Conservation (phyloP, 768 basidiomycete species). For the Favolaschia claudopus region DNA sequence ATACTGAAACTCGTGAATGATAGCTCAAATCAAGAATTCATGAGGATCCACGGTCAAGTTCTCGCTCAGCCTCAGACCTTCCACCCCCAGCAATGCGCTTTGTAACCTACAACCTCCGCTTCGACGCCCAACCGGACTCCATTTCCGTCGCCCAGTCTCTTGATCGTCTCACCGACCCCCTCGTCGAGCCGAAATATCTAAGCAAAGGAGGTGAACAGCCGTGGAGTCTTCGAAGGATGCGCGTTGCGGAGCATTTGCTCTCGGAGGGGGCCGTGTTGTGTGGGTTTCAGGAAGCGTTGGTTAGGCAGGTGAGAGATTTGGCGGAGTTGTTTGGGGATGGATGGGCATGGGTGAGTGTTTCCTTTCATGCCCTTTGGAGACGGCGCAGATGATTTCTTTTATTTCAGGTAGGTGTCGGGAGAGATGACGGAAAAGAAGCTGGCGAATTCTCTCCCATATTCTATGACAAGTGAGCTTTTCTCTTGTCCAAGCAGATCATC, state of each 20-base stretch:
- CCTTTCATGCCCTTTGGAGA: background rate
- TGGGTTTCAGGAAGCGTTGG: constrained; percentile 61
- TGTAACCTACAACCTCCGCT: constrained; percentile 62
- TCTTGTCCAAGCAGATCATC: background rate
- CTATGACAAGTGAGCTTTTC: constrained; percentile 51
- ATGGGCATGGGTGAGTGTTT: constrained; percentile 57
- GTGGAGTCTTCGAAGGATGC: constrained; percentile 60
- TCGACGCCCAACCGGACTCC: constrained; percentile 58
- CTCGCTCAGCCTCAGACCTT: too few species aligned
- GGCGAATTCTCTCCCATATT: constrained; percentile 74
- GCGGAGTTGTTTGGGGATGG: constrained; percentile 58
- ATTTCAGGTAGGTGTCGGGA: constrained; percentile 66
- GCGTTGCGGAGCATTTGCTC: constrained; percentile 54
- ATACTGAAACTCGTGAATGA: too few species aligned
- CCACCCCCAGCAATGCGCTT: constrained; percentile 39
- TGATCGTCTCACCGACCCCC: constrained; percentile 50
- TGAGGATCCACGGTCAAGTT: too few species aligned
- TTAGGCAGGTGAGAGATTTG: constrained; percentile 65
- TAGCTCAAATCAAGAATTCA: too few species aligned
- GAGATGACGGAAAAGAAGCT: constrained; percentile 61
- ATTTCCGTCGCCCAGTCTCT: constrained; percentile 58
- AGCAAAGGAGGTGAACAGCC: constrained; percentile 52
- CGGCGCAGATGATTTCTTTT: background rate
- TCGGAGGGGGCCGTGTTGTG: constrained; percentile 48
- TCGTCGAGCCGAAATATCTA: constrained; percentile 41